A percentile compares a stretch with the other conserved stretches of the same genome.
Conservation (phyloP, 1,284 basidiomycete species). For the Macrocystidia cucumis region DNA sequence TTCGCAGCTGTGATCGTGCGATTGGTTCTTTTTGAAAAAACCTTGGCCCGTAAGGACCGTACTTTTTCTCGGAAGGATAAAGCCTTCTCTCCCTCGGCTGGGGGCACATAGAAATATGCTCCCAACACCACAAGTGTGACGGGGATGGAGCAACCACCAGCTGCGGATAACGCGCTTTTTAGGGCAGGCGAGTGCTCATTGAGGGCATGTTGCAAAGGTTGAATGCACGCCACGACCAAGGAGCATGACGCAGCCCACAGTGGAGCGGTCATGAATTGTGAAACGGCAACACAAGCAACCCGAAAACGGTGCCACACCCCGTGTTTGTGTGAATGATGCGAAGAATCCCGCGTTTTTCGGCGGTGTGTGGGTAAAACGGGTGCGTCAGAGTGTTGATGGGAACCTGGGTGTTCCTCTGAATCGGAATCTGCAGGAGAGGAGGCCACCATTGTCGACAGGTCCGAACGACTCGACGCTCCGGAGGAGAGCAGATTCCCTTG, state of each 20-base stretch:
- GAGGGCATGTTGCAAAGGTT: constrained; percentile 66
- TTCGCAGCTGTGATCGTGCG: constrained; percentile 7
- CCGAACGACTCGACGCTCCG: constrained; percentile 6
- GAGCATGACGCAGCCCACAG: constrained; percentile 78
- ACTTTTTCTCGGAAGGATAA: constrained; percentile 8
- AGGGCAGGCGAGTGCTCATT: constrained; percentile 58
- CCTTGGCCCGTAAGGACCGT: constrained; percentile 10
- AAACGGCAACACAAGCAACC: constrained; percentile 36
- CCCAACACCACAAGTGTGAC: constrained; percentile 89
- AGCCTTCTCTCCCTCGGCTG: constrained; percentile 14
- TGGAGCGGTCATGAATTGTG: constrained; percentile 83
- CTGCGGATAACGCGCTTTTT: constrained; percentile 63
- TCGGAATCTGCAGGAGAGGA: neutral
- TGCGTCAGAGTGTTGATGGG: too few species aligned
- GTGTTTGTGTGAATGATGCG: neutral
- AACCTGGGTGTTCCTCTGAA: neutral
- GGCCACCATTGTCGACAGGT: neutral
- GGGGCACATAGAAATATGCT: constrained; percentile 73
- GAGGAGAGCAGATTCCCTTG: constrained; percentile 23
- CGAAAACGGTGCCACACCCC: neutral
- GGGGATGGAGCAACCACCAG: constrained; percentile 83
- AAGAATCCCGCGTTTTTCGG: neutral
- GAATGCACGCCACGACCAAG: constrained; percentile 75
- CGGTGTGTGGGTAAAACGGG: neutral
- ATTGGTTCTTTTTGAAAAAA: constrained; percentile 5